Evolutionary conservation across 352 stramenopile genomes (phyloP), one percentile per base, ranked within the genome.

Genomic region (Globisporangium sylvaticum): DNA sequence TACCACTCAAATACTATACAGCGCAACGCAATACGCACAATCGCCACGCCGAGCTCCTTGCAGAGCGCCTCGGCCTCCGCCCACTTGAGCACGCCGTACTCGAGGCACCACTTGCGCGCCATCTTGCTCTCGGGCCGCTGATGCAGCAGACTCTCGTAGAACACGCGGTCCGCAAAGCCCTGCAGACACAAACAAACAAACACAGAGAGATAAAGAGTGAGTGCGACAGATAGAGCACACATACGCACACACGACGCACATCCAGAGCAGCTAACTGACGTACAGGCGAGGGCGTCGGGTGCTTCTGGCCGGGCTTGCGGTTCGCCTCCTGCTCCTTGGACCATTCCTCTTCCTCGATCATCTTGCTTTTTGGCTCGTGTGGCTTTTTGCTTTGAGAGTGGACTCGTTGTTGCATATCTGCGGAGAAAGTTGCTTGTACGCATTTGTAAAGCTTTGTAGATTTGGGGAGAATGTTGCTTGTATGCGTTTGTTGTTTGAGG

Each of bases 31-130:
- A 42, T 25, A 66, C 82, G 62, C 76, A 94, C 85, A 58, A 84
- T 73, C 18, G 73, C 39, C 9, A 95, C 69, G 52, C 83, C 86
- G 42, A 94, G 67, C 53, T 86, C 79, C 68, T 90, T 89, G 72
- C 88, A 95, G 20, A 95, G 78, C 29, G 76, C 77, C 65, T 92
- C 88, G 15, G 88, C 85, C 60, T 95, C 88, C 9, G 79, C 76
- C 85, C 85, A 94, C 66, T 95, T 92, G 65, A 97, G 85, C 52
- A 97, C 84, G 63, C 89, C 89, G 69, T 95, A 91, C 74, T 97
- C 89, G 24, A 97, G 79, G 64, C 89, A 97, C 89, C 89, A 97
- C 68, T 97, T 97, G 69, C 87, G 78, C 18, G 85, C 89, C 87
- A 97, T 97, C 72, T 75, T 83, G 62, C 87, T 95, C 53, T 91